phyloP scores from a whole-genome alignment of 179 eudicot genomes.

The Beta corolliflora region DNA sequence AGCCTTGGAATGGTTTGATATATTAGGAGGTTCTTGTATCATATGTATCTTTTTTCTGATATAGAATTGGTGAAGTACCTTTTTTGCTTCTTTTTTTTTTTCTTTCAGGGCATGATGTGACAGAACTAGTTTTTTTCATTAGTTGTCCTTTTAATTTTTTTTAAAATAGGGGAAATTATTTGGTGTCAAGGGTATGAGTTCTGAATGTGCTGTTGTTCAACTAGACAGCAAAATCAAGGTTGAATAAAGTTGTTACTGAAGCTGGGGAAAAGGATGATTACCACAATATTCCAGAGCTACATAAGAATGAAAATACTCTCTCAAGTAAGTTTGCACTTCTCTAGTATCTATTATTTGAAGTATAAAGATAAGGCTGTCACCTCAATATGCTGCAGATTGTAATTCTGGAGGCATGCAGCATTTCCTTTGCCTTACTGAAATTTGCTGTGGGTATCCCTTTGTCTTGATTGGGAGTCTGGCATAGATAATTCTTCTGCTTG shows the following conservation, averaged over 20 bases:
- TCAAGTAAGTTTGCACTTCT: constrained; percentile 51
- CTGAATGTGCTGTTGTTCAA: constrained; percentile 38
- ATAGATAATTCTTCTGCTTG: constrained; percentile 7
- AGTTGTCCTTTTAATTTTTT: not conserved
- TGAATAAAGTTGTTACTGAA: constrained; percentile 73
- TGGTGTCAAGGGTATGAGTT: constrained; percentile 23
- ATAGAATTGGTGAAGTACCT: not conserved
- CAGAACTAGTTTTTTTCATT: not conserved
- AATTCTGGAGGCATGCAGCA: not conserved
- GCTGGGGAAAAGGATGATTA: constrained; percentile 59
- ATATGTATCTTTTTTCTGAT: not conserved
- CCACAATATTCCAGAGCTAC: constrained; percentile 48
- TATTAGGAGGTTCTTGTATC: not conserved
- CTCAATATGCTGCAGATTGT: not conserved
- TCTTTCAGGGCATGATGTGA: not conserved
- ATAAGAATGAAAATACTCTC: constrained; percentile 48
- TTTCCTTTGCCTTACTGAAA: not conserved
- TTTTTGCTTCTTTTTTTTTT: not conserved
- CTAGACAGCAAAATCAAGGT: constrained; percentile 71
- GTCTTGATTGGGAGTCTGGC: not conserved
- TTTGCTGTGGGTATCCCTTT: not conserved
- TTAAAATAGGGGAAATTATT: not conserved
- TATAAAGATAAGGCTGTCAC: not conserved
- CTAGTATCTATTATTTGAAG: constrained; percentile 2
- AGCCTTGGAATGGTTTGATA: not conserved